Base-by-base conservation (phyloP, 2,329 filamentous ascomycete genomes). In the Talaromyces sp. region DNA sequence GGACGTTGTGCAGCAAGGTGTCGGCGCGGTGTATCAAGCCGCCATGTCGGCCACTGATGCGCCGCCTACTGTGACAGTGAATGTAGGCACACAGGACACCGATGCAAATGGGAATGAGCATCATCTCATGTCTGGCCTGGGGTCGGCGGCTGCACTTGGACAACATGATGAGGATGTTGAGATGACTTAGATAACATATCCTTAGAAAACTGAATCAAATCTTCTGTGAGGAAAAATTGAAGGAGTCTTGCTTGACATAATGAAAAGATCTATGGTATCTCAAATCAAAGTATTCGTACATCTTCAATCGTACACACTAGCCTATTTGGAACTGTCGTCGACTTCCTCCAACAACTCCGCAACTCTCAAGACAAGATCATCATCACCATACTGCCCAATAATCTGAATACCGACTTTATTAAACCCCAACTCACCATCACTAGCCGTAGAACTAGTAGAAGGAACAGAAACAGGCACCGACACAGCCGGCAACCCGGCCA, bases 401-500 rank as follows among this genome's bases (percentile, higher is more conserved):
- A 82, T 69, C 64, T 83, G 81, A 25, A 83, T 79, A 1, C 81
- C 80, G 19, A 77, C 71, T 13, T 76, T 61, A 25, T 72, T 68
- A 8, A 69, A 68, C 2, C 65, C 63, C 63, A 29, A 2, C 22
- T 29, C 2, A 29, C 8, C 11, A 25, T 58, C 27, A 25, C 11
- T n/a, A 29, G 19, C 29, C 43, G 22, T 49, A 27, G 47, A 49
- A 22, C 51, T 31, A 25, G 15, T 40, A 6, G 27, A 11, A 19
- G 78, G 76, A 68, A 90, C 82, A 0, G 78, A 76, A 68, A 90
- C 82, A 0, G 95, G 94, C 11, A 99, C 83, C 70, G 91, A 97
- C 60, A 97, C 86, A 11, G 93, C 91, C 2, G 95, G 95, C 64
- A 99, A 80, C 0, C 95, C 95, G 0, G 94, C 95, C 69, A 99